Evolutionary conservation across 108 stramenopile species (phyloP).

Genomic region (Cyclotella choctawhatcheeana): DNA sequence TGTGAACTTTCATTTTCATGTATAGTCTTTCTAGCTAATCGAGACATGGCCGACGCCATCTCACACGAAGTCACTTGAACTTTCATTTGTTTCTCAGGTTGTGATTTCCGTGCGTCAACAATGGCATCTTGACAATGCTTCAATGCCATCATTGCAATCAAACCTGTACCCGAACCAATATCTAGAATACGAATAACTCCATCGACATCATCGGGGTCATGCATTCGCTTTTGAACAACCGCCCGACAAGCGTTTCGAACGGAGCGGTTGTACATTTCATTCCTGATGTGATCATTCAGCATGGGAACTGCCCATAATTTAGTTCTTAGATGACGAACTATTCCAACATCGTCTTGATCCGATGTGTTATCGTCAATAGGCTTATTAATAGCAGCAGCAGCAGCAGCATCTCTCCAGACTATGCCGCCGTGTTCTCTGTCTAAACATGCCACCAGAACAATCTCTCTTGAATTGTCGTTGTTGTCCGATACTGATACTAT

Average conservation of each 20-base stretch:
- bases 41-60: constrained; percentile 84
- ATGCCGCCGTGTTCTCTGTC: constrained; percentile 77
- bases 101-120: neutral
- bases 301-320: constrained; percentile 89
- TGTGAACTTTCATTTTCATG: constrained; percentile 53
- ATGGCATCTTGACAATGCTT: constrained; percentile 40
- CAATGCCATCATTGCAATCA: constrained; percentile 77
- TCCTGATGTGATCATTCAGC: constrained; percentile 80
- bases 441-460: constrained; percentile 65
- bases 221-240: constrained; percentile 8
- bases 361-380: neutral
- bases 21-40: constrained; percentile 59
- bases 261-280: constrained; percentile 65
- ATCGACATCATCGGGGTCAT: constrained; percentile 3
- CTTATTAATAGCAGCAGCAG: constrained; percentile 8
- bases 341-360: constrained; percentile 27
- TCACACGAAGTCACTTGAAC: constrained; percentile 65
- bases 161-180: constrained; percentile 83
- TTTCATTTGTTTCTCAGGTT: neutral
- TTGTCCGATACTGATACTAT: constrained; percentile 43
- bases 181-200: constrained; percentile 58
- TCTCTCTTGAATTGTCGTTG: constrained; percentile 28
- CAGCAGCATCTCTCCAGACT: constrained; percentile 61
- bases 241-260: constrained; percentile 56
- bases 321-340: constrained; percentile 67